Base-by-base conservation (phyloP, 2,329 filamentous ascomycete genomes). In the Leptoxyphium fumago region DNA sequence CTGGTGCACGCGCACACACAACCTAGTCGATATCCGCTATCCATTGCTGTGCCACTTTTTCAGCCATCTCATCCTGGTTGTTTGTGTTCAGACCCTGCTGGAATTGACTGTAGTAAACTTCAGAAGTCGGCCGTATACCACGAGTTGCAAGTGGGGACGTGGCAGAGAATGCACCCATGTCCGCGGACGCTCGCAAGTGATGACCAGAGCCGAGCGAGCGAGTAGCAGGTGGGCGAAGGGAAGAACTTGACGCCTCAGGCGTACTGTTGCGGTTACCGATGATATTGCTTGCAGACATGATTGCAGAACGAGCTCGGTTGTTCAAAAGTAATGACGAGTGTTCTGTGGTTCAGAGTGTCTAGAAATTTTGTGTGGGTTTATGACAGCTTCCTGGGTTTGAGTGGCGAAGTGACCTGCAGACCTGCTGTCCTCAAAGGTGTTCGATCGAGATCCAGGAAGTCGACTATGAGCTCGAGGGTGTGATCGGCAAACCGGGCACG, bases 31-130 rank as follows among this genome's bases (percentile, higher is more conserved):
- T 96, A 58, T 98, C 91, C 45, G 89, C 87, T 56, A 98, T 89
- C 91, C 91, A 98, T 66, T 98, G 88, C 69, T 95, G 88, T 42
- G 89, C 87, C 51, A 89, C 84, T 65, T 88, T 89, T 63, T 96
- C 91, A 63, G 91, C 80, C 9, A 83, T 78, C 64, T 96, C 91
- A 50, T 95, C 88, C 15, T 75, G 67, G 54, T 74, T 78, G 52
- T 71, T 75, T 48, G 84, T 80, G 55, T 71, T 74, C 56, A 78
- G 79, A 50, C 74, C 74, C 61, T 81, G 74, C 57, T 84, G 78
- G 38, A 75, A 68, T 57, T 83, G 84, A 51, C 84, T 88, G 64
- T 89, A 94, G 64, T 78, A 78, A 49, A 96, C 87, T 61, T 98
- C 91, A 15, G 91, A 96, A 21, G 88, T 87, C 29, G 91, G 91